Conservation (phyloP, 2,329 filamentous ascomycete species). For the Talaromyces atroroseus region DNA sequence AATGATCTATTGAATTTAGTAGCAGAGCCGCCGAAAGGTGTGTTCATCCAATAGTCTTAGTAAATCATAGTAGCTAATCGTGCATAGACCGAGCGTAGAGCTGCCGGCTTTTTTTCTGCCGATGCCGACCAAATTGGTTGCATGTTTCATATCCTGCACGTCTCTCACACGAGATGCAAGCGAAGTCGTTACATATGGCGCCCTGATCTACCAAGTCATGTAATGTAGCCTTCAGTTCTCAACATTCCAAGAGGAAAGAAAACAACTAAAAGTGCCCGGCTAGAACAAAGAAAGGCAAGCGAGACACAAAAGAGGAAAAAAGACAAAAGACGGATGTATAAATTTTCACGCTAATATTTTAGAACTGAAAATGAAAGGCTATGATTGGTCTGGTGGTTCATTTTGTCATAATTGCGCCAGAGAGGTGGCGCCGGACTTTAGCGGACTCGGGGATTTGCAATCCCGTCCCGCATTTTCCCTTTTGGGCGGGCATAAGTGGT, state of each 20-base stretch:
- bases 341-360: neutral
- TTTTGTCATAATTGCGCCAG: neutral
- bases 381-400: neutral
- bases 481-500: neutral
- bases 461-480: neutral
- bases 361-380: neutral
- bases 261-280: too few relatives aligned
- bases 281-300: too few relatives aligned
- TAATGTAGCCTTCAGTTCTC: too few relatives aligned
- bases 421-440: neutral
- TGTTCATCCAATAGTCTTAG: neutral
- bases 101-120: too few relatives aligned
- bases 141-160: too few relatives aligned
- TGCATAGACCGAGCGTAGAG: neutral
- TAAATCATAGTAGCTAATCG: neutral
- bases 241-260: too few relatives aligned
- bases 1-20: neutral
- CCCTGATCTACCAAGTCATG: too few relatives aligned
- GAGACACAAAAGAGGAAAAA: neutral
- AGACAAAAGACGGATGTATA: neutral
- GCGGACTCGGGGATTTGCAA: constrained; percentile 5
- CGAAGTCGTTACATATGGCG: too few relatives aligned
- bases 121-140: neutral
- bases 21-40: neutral
- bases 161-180: too few relatives aligned